Base-by-base conservation (phyloP, 2,329 filamentous ascomycete species). In the Sclerotinia subarctica region DNA sequence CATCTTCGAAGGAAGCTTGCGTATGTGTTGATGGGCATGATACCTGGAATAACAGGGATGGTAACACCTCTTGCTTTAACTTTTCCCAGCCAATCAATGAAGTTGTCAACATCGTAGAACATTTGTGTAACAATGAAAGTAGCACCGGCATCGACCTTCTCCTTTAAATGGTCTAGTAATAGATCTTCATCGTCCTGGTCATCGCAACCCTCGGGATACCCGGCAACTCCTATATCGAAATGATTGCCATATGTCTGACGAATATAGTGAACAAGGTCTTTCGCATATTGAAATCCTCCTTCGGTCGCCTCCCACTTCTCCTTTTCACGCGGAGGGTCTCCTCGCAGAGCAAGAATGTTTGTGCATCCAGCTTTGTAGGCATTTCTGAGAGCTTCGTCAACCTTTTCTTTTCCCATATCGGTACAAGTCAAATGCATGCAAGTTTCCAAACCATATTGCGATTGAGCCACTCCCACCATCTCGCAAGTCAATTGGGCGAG, bases 351-450 rank as follows among this genome's bases (percentile, higher is more conserved):
- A 51, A 99, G 84, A 72, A 99, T 99, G 80, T 99, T 99, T 70
- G 94, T 97, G 83, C 95, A 99, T 70, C 95, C 95, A 47, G 94
- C 89, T 78, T 94, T 93, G 83, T 97, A 97, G 17, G 95, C 95
- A 74, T 90, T 90, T 74, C 88, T 86, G 66, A 99, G 85, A 7
- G 95, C 95, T 67, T 92, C 88, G 76, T 98, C 93, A 77, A 99
- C 91, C 80, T 94, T 96, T 64, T 92, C 91, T 74, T 88, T 87
- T 69, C 93, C 93, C 95, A 99, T 99, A 79, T 98, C 95, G 66
- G 95, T 99, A 80, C 95, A 99, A 3, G 95, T 99, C 75, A 99
- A 83, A 79, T 99, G 95, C 95, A 99, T 99, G 81, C 94, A 98
- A 10, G 95, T 98, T 82, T 99, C 95, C 71, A 99, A 85, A 24